phyloP scores from a whole-genome alignment of 805 yeast genomes.

The Candida verbasci region DNA sequence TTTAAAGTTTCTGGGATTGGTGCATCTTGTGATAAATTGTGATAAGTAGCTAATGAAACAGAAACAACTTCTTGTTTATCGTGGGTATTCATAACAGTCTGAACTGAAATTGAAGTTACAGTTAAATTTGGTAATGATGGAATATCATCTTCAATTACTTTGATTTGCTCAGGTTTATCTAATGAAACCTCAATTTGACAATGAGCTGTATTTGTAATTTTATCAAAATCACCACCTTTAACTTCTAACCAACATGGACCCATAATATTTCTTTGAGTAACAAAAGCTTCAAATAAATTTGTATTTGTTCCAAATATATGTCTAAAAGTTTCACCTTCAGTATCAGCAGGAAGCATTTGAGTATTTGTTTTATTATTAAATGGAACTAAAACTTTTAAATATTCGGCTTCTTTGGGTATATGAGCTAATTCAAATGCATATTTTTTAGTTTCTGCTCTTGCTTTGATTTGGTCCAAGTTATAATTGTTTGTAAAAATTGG shows the following conservation, averaged over 20 bases:
- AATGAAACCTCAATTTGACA: constrained; percentile 74
- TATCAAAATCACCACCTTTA: constrained; percentile 53
- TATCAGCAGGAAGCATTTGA: constrained; percentile 51
- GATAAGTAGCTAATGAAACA: constrained; percentile 70
- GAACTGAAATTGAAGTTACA: constrained; percentile 69
- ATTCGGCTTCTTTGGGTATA: constrained; percentile 75
- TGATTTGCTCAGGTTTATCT: constrained; percentile 42
- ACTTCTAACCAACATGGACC: constrained; percentile 97
- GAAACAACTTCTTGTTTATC: constrained; percentile 83
- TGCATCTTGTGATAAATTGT: constrained; percentile 67
- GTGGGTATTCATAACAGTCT: constrained; percentile 72
- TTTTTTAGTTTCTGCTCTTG: constrained; percentile 68
- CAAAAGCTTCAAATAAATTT: constrained; percentile 78
- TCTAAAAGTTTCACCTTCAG: constrained; percentile 71
- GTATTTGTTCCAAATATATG: constrained; percentile 78
- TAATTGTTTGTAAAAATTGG: constrained; percentile 60
- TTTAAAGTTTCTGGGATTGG: constrained; percentile 58
- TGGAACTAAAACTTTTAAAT: constrained; percentile 75
- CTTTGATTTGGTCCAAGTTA: constrained; percentile 58
- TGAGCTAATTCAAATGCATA: constrained; percentile 86
- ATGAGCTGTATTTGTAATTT: constrained; percentile 65
- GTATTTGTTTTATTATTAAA: constrained; percentile 57
- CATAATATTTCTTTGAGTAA: constrained; percentile 77
- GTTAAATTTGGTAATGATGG: constrained; percentile 62
- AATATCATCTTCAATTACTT: constrained; percentile 30